Evolutionary conservation across 2,329 filamentous ascomycete species (phyloP).

Genomic region (Alternaria arborescens): DNA sequence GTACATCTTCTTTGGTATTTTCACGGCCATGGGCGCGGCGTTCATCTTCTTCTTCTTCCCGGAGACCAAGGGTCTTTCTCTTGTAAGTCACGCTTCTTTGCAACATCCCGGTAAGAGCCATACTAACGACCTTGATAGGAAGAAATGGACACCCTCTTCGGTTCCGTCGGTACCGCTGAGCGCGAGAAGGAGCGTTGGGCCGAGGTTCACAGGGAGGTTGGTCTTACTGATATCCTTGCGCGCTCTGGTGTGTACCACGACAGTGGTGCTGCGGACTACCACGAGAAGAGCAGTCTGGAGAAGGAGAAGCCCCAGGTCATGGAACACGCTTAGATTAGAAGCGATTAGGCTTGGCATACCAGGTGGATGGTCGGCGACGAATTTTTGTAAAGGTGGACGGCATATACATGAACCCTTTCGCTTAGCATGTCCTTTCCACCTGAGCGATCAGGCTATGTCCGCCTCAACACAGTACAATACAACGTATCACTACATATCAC

Average conservation of each 20-base stretch:
- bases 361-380: not conserved
- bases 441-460: not conserved
- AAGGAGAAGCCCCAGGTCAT: constrained; percentile 29
- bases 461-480: not conserved
- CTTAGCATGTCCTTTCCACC: not conserved
- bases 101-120: no score
- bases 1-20: constrained; percentile 73
- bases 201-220: constrained; percentile 75
- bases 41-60: constrained; percentile 63
- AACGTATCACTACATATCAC: not conserved
- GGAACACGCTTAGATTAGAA: constrained; percentile 1
- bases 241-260: constrained; percentile 25
- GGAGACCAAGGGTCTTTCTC: constrained; percentile 62
- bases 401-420: constrained; percentile 2
- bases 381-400: not conserved
- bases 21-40: constrained; percentile 70
- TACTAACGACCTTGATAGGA: constrained; percentile 52
- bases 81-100: constrained; percentile 27
- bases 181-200: constrained; percentile 75
- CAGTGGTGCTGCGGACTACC: not conserved
- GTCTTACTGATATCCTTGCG: constrained; percentile 57
- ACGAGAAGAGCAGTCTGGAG: constrained; percentile 1
- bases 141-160: constrained; percentile 72
- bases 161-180: constrained; percentile 70
- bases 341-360: no score